Evolutionary conservation across 305 asterid genomes (phyloP).

Genomic region (Fraxinus platypoda): DNA sequence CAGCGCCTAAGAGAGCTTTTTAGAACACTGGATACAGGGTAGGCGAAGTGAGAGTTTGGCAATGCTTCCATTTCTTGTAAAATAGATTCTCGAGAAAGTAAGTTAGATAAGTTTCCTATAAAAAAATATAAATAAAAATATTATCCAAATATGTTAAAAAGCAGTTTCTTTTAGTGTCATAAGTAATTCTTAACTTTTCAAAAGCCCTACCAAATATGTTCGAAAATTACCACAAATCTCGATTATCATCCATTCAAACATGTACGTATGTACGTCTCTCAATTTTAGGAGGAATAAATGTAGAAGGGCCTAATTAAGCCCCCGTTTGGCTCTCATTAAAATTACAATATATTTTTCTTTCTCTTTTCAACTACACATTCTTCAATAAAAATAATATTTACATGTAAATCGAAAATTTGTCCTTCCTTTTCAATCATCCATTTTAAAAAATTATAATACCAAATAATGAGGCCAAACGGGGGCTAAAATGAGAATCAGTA

Average conservation of each 20-base stretch:
- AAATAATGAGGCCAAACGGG: no score
- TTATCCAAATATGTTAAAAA: background rate
- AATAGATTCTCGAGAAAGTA: background rate
- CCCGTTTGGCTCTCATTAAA: no score
- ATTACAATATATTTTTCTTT: no score
- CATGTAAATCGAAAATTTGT: no score
- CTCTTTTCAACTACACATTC: no score
- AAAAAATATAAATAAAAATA: no score
- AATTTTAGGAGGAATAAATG: background rate
- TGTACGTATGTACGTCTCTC: background rate
- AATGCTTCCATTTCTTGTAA: background rate
- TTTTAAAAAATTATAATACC: no score
- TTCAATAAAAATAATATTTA: no score
- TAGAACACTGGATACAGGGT: no score
- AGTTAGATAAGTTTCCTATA: background rate
- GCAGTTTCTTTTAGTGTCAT: background rate
- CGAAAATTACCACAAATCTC: background rate
- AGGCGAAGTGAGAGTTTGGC: background rate
- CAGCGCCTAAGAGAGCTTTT: no score
- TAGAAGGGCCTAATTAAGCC: background rate
- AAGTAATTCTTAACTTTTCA: background rate
- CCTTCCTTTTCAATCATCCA: no score
- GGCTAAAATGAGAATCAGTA: background rate
- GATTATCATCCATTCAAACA: background rate
- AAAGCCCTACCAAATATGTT: background rate